Base-by-base conservation (phyloP, 768 basidiomycete species). In the Kwoniella botswanensis region DNA sequence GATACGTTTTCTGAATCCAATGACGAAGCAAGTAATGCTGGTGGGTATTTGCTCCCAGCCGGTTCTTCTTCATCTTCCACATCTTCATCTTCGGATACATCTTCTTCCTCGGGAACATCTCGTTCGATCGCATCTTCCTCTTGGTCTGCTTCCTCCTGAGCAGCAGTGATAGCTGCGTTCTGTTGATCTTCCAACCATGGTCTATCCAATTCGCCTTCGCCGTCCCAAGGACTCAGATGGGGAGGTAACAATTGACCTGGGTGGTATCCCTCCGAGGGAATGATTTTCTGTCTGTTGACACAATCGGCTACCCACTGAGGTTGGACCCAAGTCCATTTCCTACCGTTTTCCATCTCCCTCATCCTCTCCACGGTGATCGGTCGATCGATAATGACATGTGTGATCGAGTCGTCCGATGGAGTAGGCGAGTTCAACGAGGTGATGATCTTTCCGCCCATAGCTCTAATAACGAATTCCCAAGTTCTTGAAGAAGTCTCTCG, bases 291-390 rank as follows among this genome's bases (percentile, higher is more conserved):
- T 9, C 89, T 88, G 82, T 99, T 99, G 81, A 97, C 90, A 82
- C 92, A 97, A 82, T 99, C 97, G 44, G 93, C 93, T 42, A 97
- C 88, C 97, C 97, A 98, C 83, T 98, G 96, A 12, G 97, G 97
- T 83, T 98, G 97, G 18, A 98, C 88, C 82, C 92, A 93, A 80
- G 92, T 93, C 78, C 94, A 88, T 82, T 88, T 88, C 55, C 87
- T 84, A 46, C 89, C 86, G 54, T 87, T 86, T 75, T 90, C 88
- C 75, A 88, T 87, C 74, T 91, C 88, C 63, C 88, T 88, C 71
- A 80, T 84, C 22, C 76, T 63, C n/a, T 79, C 75, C 2, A 76
- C 72, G 12, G 82, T 79, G 43, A 88, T 72, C 1, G 97, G 96
- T 55, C 97, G 88, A 82, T 99, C 97, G 76, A 97, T 91, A 76